Evolutionary conservation across 768 basidiomycete species (phyloP), one percentile per base, ranked within the genome.

Genomic region (Tricholoma sp.): DNA sequence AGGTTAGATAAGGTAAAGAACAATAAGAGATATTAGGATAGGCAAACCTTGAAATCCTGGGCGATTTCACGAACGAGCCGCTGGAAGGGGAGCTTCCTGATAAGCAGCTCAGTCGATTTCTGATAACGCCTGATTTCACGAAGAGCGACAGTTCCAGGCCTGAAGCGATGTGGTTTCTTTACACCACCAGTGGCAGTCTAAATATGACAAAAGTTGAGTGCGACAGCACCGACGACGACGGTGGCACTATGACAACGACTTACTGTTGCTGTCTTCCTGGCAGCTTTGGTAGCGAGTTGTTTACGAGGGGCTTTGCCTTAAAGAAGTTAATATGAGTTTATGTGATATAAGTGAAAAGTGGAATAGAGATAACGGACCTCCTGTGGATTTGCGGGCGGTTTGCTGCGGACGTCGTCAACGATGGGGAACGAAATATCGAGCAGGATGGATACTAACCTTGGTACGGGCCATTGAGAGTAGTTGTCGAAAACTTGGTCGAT

Each of bases 51-150:
- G 83, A 95, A 94, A 74, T 92, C 92, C 75, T 94, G 91, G n/a
- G 91, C 91, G 65, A 94, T 94, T 77, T 94, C 89, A 81, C 92
- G 92, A 62, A 98, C 95, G 66, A 98, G 86, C 67, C 95, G 85
- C 79, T 98, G 95, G 94, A 98, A 98, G 64, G 96, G 96, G 61
- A 98, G 91, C 87, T 98, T 98, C 79, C 96, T 84, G 83, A 98
- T 98, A 68, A 98, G 85, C 64, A 99, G 88, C 83, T 98, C 96
- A 63, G 96, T 98, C 60, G 92, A 94, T 82, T 97, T 97, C 77
- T 98, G 94, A 83, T 98, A 97, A 74, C 94, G 84, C 71, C 96
- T 81, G 68, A 98, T 98, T 78, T 98, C 95, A 83, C 96, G 94
- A 63, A 99, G 93, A 64, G 96, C 96, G 80, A 99, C 96, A 64